Conservation (phyloP, 371 early-diverging fungal species). For the Coemansia sp. region DNA sequence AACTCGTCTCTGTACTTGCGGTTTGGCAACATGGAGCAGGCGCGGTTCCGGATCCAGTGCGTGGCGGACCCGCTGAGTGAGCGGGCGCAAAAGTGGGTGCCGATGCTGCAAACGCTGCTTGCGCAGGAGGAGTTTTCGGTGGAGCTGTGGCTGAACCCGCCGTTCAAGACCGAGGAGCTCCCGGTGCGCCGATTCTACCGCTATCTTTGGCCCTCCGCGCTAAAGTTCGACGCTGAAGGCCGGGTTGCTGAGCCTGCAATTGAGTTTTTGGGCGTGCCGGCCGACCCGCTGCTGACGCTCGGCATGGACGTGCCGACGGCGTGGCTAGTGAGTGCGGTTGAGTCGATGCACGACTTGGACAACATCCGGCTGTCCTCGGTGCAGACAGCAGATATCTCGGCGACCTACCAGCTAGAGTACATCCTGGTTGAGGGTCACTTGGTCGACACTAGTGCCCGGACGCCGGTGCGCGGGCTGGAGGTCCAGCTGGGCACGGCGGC, state of each 20-base stretch:
- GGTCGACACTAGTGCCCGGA: conserved; percentile 61
- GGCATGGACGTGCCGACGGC: conserved; percentile 80
- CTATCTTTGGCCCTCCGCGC: conserved; percentile 69
- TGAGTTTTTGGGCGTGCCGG: conserved; percentile 74
- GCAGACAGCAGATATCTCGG: conserved; percentile 58
- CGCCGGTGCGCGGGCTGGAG: conserved; percentile 87
- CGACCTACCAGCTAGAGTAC: conserved; percentile 76
- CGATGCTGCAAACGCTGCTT: conserved; percentile 64
- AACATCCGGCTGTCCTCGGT: conserved; percentile 73
- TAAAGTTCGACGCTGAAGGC: conserved; percentile 62
- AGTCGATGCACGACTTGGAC: conserved; percentile 86
- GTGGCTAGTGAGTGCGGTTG: conserved; percentile 85
- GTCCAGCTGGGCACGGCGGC: conserved; percentile 73
- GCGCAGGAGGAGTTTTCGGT: conserved; percentile 55
- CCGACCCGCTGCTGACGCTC: conserved; percentile 76
- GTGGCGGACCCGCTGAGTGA: conserved; percentile 77
- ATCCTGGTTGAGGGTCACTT: conserved; percentile 90
- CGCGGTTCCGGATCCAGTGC: conserved; percentile 61
- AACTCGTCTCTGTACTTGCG: conserved; percentile 2
- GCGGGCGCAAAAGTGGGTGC: conserved; percentile 72
- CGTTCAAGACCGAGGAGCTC: conserved; percentile 54
- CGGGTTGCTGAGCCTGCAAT: conserved; percentile 56
- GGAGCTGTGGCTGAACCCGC: conserved; percentile 65
- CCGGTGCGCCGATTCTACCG: conserved; percentile 88
- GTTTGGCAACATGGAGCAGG: conserved; percentile 4